Evolutionary conservation across 164 flowering plant species (phyloP), one percentile per base, ranked within the genome.

Genomic region (Nymphaea colorata): DNA sequence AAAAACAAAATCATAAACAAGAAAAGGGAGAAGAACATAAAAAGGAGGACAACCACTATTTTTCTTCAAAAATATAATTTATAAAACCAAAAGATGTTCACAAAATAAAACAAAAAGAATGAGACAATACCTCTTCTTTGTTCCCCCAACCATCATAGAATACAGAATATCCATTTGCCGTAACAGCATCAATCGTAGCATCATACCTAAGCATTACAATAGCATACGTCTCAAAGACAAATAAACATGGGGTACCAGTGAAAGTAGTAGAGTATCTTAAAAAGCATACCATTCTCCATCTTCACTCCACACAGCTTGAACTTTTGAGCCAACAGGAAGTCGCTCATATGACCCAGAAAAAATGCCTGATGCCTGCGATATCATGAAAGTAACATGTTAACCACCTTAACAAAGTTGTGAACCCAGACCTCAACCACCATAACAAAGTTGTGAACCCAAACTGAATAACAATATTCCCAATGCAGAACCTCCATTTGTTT

Each of bases 231-330:
- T 25, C 36, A 25, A 25, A 25, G 36, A 25, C 36, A 25, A 25
- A 25, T 25, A 25, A 25, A 25, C 36, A 25, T 0, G 36, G 36
- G 36, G 0, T 25, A 25, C 36, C 36, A 25, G 36, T 25, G 36
- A 25, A 25, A 25, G 36, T 25, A 25, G 36, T 25, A 25, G 36
- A 25, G 36, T 25, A 25, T 25, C 36, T 25, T 51, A 8, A 51
- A 51, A 59, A 15, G 69, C 84, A 72, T 81, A 94, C 99, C 99
- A 91, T 53, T 91, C 99, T 65, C 99, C 99, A 76, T 94, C 99
- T 73, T 94, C 96, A 79, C 99, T 94, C 84, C 85, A 94, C 66
- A 94, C 96, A 70, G 99, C 97, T 77, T 91, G 96, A 74, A 94
- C 85, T 83, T 82, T 91, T 44, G 89, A 75, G 68, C 99, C 99